Base-by-base conservation (phyloP, 345 rosid species). In the Camelina hispida region DNA sequence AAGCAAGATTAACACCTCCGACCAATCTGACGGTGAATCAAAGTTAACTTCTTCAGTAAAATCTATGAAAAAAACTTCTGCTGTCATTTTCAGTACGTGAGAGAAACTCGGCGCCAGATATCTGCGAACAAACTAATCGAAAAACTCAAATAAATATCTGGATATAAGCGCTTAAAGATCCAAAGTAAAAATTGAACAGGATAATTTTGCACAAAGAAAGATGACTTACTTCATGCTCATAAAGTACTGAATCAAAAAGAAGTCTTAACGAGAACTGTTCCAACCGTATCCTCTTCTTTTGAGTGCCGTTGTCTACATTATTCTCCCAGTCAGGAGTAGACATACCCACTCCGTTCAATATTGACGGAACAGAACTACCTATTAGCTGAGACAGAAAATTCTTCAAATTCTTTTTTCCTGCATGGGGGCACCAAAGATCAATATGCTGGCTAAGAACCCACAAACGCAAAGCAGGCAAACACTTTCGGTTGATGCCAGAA, bases 101-200 rank as follows among this genome's bases (percentile, higher is more conserved):
- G 89, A 87, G 76, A 86, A 82, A 62, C 83, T 85, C 28, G 87
- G 81, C 51, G 93, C 87, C 80, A 95, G 77, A 80, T 85, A 84
- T 87, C 97, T 95, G 91, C 87, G 73, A 74, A 92, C 93, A 87
- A 92, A 87, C 99, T 95, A 86, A 83, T 67, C 65, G 67, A 82
- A 69, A 63, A 73, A 61, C 35, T 62, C 66, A 63, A 61, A 53
- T 78, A 56, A 87, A 40, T 50, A 62, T 43, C 32, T 57, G 9
- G 67, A 58, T 34, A 62, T 58, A 34, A 35, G 77, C 59, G 12
- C 48, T 56, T 32, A 40, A 59, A 55, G 53, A 68, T 14, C 52
- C 32, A 35, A 20, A 73, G 25, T n/a, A 46, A 51, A 70, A 40
- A 37, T 37, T 47, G 37, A 54, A 32, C 4, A 38, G 60, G 59